Evolutionary conservation across 2,329 filamentous ascomycete species (phyloP), one percentile per base, ranked within the genome.

Genomic region (Fusarium agapanthi): DNA sequence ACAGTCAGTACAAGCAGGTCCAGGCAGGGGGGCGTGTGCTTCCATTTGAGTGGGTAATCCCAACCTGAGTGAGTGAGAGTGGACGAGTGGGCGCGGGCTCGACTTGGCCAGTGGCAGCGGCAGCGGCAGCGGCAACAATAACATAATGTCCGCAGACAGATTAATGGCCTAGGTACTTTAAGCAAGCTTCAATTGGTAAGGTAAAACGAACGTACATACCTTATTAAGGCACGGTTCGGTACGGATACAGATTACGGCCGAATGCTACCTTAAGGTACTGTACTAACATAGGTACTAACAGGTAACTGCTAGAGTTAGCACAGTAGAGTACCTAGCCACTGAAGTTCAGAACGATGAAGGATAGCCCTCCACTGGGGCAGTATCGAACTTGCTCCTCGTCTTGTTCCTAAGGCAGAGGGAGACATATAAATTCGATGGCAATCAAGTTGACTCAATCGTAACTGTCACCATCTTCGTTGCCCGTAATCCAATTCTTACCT

Each of bases 1-100:
- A 57, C 54, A 47, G 38, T 24, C 54, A 47, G 53, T 32, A 30
- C 53, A 55, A 57, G 54, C n/a, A 57, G 38, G 24, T 47, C 28
- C 30, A 24, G 54, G 54, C 28, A 47, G 32, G 58, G 76, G 76
- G 75, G 74, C 74, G 75, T 75, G 75, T 71, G 56, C 69, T 61
- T 70, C 69, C 50, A 65, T 61, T 73, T 74, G 74, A 71, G 72
- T 69, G 61, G 73, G 48, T 67, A 68, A 58, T 51, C 59, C 61
- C 54, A 50, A 58, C 41, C 20, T 50, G 32, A 16, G 32, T 34
- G 32, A 67, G 71, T 57, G 40, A 69, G 71, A 62, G 69, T 69
- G 61, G 63, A 63, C 58, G 62, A 50, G 65, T 67, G 69, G 71
- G 61, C 57, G 72, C 40, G 50, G 71, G 69, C 69, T 71, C 65